phyloP scores from a whole-genome alignment of 23 red algal genomes.

The Gracilariopsis chorda region DNA sequence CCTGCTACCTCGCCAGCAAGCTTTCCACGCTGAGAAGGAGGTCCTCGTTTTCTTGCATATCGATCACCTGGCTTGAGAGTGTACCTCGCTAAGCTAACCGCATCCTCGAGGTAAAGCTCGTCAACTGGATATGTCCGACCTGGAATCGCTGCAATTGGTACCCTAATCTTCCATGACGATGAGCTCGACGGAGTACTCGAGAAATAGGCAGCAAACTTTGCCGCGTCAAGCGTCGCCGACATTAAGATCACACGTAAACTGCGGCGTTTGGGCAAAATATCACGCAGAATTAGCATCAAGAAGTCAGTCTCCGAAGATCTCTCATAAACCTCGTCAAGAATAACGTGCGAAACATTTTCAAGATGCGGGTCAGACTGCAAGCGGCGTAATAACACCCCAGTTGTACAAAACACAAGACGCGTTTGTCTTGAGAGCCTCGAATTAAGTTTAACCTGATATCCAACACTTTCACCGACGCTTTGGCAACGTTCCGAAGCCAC shows the following conservation, averaged over 20 bases:
- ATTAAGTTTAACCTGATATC: slow-evolving; percentile 79
- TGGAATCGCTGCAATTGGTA: slow-evolving; percentile 76
- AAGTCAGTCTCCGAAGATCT: slow-evolving; percentile 89
- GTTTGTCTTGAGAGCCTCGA: slow-evolving; percentile 24
- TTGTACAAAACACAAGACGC: slow-evolving; percentile 78
- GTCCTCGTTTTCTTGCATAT: slow-evolving; percentile 49
- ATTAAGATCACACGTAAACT: slow-evolving; percentile 73
- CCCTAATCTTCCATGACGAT: background rate
- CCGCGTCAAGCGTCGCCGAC: slow-evolving; percentile 90
- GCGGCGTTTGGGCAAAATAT: slow-evolving; percentile 29
- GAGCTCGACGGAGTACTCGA: background rate
- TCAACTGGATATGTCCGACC: slow-evolving; percentile 92
- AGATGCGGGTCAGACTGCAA: slow-evolving; percentile 73
- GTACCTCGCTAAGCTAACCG: slow-evolving; percentile 41
- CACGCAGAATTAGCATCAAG: slow-evolving; percentile 61
- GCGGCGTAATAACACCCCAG: slow-evolving; percentile 71
- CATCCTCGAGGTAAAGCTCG: slow-evolving; percentile 81
- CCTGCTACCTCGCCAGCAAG: background rate
- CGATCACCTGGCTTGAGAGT: slow-evolving; percentile 50
- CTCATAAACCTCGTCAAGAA: slow-evolving; percentile 99
- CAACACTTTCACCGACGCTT: slow-evolving; percentile 63
- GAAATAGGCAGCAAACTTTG: slow-evolving; percentile 77
- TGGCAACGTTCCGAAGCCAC: slow-evolving; percentile 85
- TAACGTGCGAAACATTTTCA: slow-evolving; percentile 60
- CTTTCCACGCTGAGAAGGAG: background rate